Base-by-base conservation (phyloP, 345 rosid genomes). In the Eucalyptus fibrosa region DNA sequence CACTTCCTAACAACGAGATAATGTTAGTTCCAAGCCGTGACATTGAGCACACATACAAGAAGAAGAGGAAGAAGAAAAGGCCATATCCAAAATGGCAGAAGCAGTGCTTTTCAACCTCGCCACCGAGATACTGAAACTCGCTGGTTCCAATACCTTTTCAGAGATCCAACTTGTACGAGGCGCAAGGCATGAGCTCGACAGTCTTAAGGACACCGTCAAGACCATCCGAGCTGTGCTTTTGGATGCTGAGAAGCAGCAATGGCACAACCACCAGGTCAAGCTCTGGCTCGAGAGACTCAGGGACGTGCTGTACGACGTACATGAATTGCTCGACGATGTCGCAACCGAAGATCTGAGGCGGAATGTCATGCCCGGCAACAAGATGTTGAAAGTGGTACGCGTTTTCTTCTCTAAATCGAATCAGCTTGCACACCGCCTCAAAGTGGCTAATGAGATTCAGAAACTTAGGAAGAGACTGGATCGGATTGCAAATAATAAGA, bases 251-350 rank as follows among this genome's bases (percentile, higher is more conserved):
- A 65, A 65, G 72, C 37, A 65, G 50, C 93, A 92, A 32, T n/a
- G 55, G 13, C 37, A 51, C 50, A 51, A 30, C 14, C 19, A 89
- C n/a, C 47, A 44, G 3, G 88, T 90, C 18, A 19, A 65, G 53
- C 24, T 83, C 5, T 92, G 92, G 93, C 82, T 91, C 44, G 10
- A 12, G 34, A 65, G 82, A 17, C 91, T 91, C 32, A 88, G 18
- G 89, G 91, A 86, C 24, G 88, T 80, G 7, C 40, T 88, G 28
- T 91, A 89, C 21, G 92, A 89, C n/a, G 89, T 83, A 10, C 87
- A 89, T 49, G 90, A 92, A 53, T 77, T 89, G 55, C 24, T 92
- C 23, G 93, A 89, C 44, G 90, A 89, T 24, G 59, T 92, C 23
- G 65, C 89, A 19, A 26, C 87, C 0, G 59, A 53, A 13, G 88